These are phyloP conservation scores for Postia placenta DNA, from an alignment of 768 basidiomycete species.

Conservation along the genomic window DNA sequence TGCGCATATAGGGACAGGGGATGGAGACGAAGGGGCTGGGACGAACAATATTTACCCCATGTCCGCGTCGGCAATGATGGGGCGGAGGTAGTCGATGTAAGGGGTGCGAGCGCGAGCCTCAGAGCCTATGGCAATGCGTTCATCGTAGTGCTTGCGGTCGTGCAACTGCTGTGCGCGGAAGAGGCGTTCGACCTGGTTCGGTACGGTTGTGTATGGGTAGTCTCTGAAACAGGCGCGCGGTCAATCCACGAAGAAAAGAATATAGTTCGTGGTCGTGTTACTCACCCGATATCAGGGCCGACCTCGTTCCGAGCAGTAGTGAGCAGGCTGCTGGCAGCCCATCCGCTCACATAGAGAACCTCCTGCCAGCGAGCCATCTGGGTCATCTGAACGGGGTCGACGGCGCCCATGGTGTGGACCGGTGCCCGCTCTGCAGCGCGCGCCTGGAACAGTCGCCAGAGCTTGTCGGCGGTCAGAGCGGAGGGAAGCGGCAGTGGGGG, in stretches of 20 bases:
- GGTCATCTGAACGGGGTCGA: conserved; percentile 92
- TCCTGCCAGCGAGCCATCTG: conserved; percentile 88
- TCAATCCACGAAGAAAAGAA: neutral
- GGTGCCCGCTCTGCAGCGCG: conserved; percentile 61
- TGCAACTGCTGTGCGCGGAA: conserved; percentile 91
- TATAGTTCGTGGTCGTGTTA: too few relatives aligned
- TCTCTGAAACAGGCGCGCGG: conserved; percentile 43
- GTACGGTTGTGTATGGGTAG: conserved; percentile 94
- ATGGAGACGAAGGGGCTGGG: too few relatives aligned
- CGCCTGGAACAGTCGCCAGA: conserved; percentile 61
- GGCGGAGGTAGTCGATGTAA: conserved; percentile 82
- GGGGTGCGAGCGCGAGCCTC: conserved; percentile 66
- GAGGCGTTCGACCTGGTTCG: conserved; percentile 89
- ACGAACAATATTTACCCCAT: conserved; percentile 60
- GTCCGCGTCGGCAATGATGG: conserved; percentile 93
- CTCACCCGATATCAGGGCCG: conserved; percentile 82
- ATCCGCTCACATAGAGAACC: conserved; percentile 88
- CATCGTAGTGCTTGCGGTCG: conserved; percentile 90
- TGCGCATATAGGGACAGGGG: neutral
- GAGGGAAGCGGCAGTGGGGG: conserved; percentile 74
- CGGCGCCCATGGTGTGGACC: conserved; percentile 87
- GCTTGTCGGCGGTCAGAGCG: conserved; percentile 78
- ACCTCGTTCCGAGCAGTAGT: conserved; percentile 91
- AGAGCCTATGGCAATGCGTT: conserved; percentile 59
- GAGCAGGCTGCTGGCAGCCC: conserved; percentile 81